These are phyloP conservation scores for Blastocladiella emersonii DNA, from an alignment of 371 early-diverging fungal species.

Conservation along the genomic window DNA sequence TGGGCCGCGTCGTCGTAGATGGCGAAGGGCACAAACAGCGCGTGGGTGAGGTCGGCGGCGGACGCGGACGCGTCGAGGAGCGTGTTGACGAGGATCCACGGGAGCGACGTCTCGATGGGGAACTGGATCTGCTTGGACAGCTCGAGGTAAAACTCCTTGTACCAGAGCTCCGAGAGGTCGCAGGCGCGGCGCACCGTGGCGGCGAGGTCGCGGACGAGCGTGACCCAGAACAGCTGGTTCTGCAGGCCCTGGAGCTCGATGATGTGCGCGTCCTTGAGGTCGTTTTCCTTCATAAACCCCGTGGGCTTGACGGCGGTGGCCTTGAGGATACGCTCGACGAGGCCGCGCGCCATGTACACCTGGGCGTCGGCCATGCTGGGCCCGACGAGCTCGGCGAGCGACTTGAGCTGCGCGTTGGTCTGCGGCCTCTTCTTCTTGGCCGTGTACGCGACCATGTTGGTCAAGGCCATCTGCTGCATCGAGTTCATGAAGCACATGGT, in stretches of 20 bases:
- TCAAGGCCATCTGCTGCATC: constrained; percentile 9
- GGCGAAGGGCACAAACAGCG: constrained; percentile 23
- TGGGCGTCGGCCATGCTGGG: neutral
- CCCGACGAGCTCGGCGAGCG: neutral
- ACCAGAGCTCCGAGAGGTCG: constrained; percentile 33
- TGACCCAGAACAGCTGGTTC: constrained; percentile 18
- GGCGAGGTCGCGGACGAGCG: constrained; percentile 6
- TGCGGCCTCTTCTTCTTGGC: neutral
- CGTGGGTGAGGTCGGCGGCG: constrained; percentile 18
- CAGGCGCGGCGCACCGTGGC: constrained; percentile 7
- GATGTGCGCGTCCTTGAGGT: constrained; percentile 31
- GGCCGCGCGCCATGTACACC: neutral
- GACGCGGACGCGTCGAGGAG: constrained; percentile 16
- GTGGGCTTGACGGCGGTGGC: constrained; percentile 23
- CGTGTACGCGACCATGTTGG: neutral
- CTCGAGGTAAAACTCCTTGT: constrained; percentile 37
- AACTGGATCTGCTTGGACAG: constrained; percentile 27
- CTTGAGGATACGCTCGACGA: neutral
- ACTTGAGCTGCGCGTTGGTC: neutral
- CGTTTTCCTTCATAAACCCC: constrained; percentile 30
- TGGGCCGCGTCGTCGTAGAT: constrained; percentile 32
- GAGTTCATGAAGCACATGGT: neutral
- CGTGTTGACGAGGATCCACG: constrained; percentile 31
- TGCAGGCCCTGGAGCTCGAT: constrained; percentile 18
- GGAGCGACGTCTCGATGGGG: constrained; percentile 36